phyloP scores from a whole-genome alignment of 192 early-diverging fungal species.

The Backusella liffmaniae region DNA sequence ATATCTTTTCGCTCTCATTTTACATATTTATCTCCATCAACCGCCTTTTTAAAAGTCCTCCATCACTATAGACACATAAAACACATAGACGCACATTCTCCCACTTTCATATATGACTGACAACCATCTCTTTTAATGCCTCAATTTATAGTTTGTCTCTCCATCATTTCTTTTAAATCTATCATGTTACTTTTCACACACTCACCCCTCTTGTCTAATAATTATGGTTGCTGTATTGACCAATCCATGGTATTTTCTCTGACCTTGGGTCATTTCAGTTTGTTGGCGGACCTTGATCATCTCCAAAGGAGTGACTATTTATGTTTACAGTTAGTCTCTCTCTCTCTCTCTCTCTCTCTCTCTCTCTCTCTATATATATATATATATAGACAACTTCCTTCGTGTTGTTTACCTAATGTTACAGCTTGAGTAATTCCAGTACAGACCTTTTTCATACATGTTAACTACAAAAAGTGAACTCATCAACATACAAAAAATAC shows the following conservation, averaged over 20 bases:
- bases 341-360: too few species aligned
- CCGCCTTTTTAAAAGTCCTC: background rate
- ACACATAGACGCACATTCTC: background rate
- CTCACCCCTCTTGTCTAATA: slow-evolving; percentile 41
- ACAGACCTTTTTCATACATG: slow-evolving; percentile 24
- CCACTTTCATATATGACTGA: background rate
- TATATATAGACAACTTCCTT: background rate
- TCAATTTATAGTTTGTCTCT: background rate
- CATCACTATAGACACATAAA: background rate
- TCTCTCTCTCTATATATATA: background rate
- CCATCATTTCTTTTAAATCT: background rate
- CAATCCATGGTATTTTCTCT: slow-evolving; percentile 38
- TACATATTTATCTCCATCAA: background rate
- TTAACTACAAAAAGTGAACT: background rate
- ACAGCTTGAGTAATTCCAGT: slow-evolving; percentile 43
- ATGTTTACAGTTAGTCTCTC: background rate
- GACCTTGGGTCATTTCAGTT: slow-evolving; percentile 36
- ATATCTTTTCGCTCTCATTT: background rate
- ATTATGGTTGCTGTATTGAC: slow-evolving; percentile 31
- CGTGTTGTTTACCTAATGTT: slow-evolving; percentile 31
- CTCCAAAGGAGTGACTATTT: slow-evolving; percentile 41
- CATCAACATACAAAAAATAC: background rate
- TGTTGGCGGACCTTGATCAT: slow-evolving; percentile 47
- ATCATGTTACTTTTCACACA: background rate
- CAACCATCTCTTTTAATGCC: background rate